phyloP scores from a whole-genome alignment of 345 rosid genomes.

The Brassica rapa region DNA sequence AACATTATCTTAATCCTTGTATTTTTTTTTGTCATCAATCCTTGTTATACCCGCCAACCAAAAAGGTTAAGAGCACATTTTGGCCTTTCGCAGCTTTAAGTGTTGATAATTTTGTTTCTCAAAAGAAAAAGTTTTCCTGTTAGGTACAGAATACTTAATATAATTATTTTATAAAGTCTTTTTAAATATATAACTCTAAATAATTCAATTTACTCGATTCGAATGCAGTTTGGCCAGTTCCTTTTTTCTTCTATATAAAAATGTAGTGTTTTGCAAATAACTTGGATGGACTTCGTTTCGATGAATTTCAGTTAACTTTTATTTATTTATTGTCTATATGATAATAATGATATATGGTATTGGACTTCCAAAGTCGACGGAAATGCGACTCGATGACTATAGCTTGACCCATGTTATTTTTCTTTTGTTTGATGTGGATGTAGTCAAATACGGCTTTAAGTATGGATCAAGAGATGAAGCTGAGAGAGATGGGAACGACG shows the following conservation, averaged over 20 bases:
- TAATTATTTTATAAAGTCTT: not conserved
- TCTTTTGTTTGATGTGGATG: slow-evolving; percentile 17
- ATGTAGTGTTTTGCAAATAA: not conserved
- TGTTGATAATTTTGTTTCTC: not conserved
- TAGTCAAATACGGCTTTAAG: slow-evolving; percentile 74
- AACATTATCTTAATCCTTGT: not conserved
- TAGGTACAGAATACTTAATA: not conserved
- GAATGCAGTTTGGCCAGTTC: not conserved
- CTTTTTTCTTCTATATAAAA: not conserved
- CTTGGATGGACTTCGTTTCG: not conserved
- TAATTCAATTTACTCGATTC: not conserved
- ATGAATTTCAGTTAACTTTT: not conserved
- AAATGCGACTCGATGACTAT: not conserved
- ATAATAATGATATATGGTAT: not conserved
- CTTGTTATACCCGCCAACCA: not conserved
- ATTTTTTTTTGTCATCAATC: no score
- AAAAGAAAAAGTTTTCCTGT: not conserved
- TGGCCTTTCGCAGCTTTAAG: slow-evolving; percentile 12
- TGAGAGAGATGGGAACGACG: slow-evolving; percentile 86
- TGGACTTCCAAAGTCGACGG: slow-evolving; percentile 14
- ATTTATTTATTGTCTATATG: not conserved
- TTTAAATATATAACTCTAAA: not conserved
- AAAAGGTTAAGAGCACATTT: not conserved
- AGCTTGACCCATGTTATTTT: not conserved
- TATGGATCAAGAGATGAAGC: slow-evolving; percentile 63